Evolutionary conservation across 306 rosid genomes (phyloP).

Genomic region (Rosa rugosa): DNA sequence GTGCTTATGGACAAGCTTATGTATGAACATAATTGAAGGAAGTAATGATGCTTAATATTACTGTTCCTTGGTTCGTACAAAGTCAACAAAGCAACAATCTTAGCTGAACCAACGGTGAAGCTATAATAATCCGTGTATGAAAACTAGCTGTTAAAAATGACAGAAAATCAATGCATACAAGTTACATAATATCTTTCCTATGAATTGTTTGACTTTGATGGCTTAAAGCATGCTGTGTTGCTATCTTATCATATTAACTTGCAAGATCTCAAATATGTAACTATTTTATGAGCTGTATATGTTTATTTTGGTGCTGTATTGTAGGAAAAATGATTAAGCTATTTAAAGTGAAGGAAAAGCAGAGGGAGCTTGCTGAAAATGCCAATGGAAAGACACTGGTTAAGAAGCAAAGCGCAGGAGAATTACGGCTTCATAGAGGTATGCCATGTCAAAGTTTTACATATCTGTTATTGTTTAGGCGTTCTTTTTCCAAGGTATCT

Average conservation of each 20-base stretch:
- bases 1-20: not conserved
- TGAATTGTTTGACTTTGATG: not conserved
- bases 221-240: not conserved
- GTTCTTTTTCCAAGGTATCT: not conserved
- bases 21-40: not conserved
- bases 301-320: conserved; percentile 8
- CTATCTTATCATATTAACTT: not conserved
- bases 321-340: conserved; percentile 56
- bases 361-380: conserved; percentile 48
- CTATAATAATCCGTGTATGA: not conserved
- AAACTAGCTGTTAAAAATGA: not conserved
- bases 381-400: conserved; percentile 45
- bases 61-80: not conserved
- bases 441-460: not conserved
- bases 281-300: not conserved
- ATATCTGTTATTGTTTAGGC: not conserved
- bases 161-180: not conserved
- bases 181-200: not conserved
- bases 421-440: conserved; percentile 62
- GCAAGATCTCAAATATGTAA: not conserved
- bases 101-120: not conserved
- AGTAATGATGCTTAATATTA: not conserved
- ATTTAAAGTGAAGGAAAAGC: conserved; percentile 64
- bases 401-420: conserved; percentile 57
- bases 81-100: not conserved